These are phyloP conservation scores for Dictyostelium purpureum DNA, from an alignment of 78 protist genomes.

Conservation along the genomic window DNA sequence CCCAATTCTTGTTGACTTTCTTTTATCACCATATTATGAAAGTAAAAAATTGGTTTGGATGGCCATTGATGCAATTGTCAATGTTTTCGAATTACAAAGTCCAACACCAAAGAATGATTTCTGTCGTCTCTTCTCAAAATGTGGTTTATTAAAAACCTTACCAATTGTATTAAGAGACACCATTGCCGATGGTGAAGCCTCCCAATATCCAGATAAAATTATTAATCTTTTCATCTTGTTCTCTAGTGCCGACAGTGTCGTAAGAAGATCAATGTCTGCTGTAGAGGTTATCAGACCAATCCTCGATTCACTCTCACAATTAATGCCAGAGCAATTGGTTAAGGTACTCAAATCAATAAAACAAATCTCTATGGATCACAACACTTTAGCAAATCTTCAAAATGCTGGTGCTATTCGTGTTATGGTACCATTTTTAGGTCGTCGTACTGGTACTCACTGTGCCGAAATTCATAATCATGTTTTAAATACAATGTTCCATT, in stretches of 20 bases:
- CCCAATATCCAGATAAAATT: conserved; percentile 63
- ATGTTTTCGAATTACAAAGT: conserved; percentile 86
- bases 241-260: conserved; percentile 87
- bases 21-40: conserved; percentile 56
- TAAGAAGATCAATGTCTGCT: conserved; percentile 79
- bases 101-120: conserved; percentile 93
- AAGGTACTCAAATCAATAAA: conserved; percentile 80
- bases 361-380: conserved; percentile 87
- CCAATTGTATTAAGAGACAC: conserved; percentile 27
- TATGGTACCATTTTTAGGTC: conserved; percentile 72
- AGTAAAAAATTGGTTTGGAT: conserved; percentile 40
- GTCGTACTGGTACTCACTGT: neutral
- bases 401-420: conserved; percentile 72
- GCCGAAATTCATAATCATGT: conserved; percentile 79
- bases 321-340: conserved; percentile 45
- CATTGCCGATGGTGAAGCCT: conserved; percentile 25
- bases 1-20: conserved; percentile 87
- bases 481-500: conserved; percentile 87
- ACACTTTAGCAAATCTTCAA: conserved; percentile 77
- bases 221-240: conserved; percentile 82
- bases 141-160: conserved; percentile 67
- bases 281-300: conserved; percentile 56
- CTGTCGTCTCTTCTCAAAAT: conserved; percentile 84
- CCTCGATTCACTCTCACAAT: conserved; percentile 47
- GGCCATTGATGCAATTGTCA: conserved; percentile 85